A percentile compares a stretch with the other conserved stretches of the same genome.
These are phyloP conservation scores for Apiotrichum laibachii DNA, from an alignment of 1,284 basidiomycete genomes.

Conservation along the genomic window DNA sequence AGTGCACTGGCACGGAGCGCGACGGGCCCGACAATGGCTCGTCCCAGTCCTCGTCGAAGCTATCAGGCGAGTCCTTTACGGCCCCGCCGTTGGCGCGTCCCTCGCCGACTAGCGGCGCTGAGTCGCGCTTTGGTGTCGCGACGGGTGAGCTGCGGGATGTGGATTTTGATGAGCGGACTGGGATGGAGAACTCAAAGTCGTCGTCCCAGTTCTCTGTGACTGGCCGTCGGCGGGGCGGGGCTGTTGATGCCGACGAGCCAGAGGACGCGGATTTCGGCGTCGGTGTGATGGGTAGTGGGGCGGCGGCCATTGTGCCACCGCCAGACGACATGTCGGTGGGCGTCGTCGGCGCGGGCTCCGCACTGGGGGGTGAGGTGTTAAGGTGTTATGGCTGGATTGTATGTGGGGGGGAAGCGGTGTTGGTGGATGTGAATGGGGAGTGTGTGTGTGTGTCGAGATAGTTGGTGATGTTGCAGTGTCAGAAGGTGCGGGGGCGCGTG, in stretches of 20 bases:
- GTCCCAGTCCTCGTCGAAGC: constrained; percentile 26
- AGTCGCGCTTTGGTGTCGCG: constrained; percentile 10
- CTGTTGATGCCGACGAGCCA: not conserved
- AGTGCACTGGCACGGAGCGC: constrained; percentile 1
- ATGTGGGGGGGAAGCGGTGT: not conserved
- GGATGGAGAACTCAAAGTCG: constrained; percentile 46
- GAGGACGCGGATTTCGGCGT: not conserved
- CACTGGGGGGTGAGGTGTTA: not conserved
- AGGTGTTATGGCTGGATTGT: not conserved
- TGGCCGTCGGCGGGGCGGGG: constrained; percentile 4
- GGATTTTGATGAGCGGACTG: constrained; percentile 1
- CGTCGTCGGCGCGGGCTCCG: not conserved
- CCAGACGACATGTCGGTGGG: constrained; percentile 6
- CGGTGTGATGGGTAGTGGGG: not conserved
- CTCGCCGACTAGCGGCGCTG: not conserved
- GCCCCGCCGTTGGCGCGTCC: constrained; percentile 6
- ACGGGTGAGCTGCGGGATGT: not conserved
- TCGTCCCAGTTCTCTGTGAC: constrained; percentile 50
- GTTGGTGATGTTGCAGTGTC: not conserved
- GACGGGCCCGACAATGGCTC: constrained; percentile 16
- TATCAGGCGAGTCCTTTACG: constrained; percentile 15
- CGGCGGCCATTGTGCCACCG: constrained; percentile 6
- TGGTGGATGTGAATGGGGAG: too few species aligned
- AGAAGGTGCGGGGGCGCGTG: too few species aligned
- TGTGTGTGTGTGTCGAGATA: too few species aligned